phyloP scores from a whole-genome alignment of 2,329 filamentous ascomycete genomes.

The Sarocladium brachiariae region DNA sequence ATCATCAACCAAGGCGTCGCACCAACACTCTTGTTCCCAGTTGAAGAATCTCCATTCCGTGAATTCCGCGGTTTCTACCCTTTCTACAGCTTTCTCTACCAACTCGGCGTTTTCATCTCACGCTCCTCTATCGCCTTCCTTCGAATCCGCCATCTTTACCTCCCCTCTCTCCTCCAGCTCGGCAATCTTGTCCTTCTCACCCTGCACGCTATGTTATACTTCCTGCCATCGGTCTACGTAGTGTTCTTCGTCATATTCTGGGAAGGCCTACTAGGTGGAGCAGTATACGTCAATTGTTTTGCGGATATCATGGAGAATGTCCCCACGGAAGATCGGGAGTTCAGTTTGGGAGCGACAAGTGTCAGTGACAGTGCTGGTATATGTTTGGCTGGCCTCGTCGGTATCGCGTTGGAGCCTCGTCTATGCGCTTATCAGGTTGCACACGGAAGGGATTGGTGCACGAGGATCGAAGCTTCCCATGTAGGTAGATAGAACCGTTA shows the following conservation, averaged over 20 bases:
- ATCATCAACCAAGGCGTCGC: slow-evolving; percentile 94
- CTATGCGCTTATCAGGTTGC: slow-evolving; percentile 79
- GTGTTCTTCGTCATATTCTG: slow-evolving; percentile 83
- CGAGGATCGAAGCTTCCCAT: slow-evolving; percentile 37
- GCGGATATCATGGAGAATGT: slow-evolving; percentile 87
- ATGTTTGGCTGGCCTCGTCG: slow-evolving; percentile 76
- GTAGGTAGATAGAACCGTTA: slow-evolving; percentile 13
- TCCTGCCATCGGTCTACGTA: slow-evolving; percentile 80
- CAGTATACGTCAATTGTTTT: slow-evolving; percentile 95
- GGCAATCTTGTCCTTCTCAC: slow-evolving; percentile 69
- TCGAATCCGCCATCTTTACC: slow-evolving; percentile 72
- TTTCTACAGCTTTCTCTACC: slow-evolving; percentile 90
- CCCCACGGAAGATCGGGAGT: slow-evolving; percentile 72
- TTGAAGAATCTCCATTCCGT: slow-evolving; percentile 67
- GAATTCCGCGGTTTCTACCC: slow-evolving; percentile 87
- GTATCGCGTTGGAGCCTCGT: slow-evolving; percentile 74
- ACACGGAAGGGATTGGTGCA: slow-evolving; percentile 73
- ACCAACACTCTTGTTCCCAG: slow-evolving; percentile 81
- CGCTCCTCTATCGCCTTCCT: slow-evolving; percentile 85
- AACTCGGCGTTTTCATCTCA: slow-evolving; percentile 90
- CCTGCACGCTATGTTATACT: slow-evolving; percentile 69
- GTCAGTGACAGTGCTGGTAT: slow-evolving; percentile 91
- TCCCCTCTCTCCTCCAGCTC: slow-evolving; percentile 76
- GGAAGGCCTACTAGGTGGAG: slow-evolving; percentile 85
- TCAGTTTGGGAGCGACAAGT: slow-evolving; percentile 81